Evolutionary conservation across 352 stramenopile genomes (phyloP).

Genomic region (Phytophthora sansomeana): DNA sequence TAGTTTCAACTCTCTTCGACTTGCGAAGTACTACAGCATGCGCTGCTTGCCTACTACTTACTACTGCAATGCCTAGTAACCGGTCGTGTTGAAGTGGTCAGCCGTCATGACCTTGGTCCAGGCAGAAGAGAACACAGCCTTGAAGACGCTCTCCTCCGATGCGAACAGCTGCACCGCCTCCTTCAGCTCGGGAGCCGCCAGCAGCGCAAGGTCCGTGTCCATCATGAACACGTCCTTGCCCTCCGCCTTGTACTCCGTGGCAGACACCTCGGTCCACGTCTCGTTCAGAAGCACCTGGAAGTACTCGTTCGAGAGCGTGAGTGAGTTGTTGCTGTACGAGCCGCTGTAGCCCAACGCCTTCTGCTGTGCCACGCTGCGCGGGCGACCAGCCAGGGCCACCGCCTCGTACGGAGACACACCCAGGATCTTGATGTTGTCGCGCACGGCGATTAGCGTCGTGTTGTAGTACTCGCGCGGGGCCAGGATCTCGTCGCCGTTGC

Average conservation of each 20-base stretch:
- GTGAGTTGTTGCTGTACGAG: conserved; percentile 79
- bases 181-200: conserved; percentile 27
- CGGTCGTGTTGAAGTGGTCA: conserved; percentile 18
- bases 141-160: conserved; percentile 22
- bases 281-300: conserved; percentile 34
- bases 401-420: conserved; percentile 92
- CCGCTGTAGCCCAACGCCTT: conserved; percentile 81
- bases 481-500: conserved; percentile 79
- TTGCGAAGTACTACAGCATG: no score
- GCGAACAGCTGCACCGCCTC: conserved; percentile 24
- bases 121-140: conserved; percentile 22
- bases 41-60: conserved; percentile 8
- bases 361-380: conserved; percentile 92
- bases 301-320: conserved; percentile 82
- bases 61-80: conserved; percentile 20
- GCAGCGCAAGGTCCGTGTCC: conserved; percentile 28
- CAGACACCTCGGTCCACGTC: conserved; percentile 30
- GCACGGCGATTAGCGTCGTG: conserved; percentile 80
- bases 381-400: conserved; percentile 90
- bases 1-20: conserved; percentile 2
- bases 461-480: conserved; percentile 89
- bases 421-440: conserved; percentile 93
- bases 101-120: conserved; percentile 30
- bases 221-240: conserved; percentile 32
- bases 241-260: conserved; percentile 26